Percentiles rank a stretch among this genome's conserved stretches.
phyloP scores from a whole-genome alignment of 1,284 basidiomycete species.

The Ustanciosporium gigantosporum region DNA sequence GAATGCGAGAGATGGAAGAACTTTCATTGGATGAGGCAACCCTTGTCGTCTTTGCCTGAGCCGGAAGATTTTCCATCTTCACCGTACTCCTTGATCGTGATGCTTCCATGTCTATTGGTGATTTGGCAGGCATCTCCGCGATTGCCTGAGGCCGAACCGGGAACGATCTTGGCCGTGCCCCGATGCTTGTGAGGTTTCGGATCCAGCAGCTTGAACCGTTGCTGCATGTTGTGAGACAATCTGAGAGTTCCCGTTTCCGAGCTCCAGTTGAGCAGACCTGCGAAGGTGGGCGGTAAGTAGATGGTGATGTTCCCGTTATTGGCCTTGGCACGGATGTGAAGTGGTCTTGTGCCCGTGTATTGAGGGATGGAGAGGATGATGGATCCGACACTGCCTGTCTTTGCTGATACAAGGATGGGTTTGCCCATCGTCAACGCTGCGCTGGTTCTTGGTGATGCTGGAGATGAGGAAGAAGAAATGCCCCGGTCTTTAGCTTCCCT shows the following conservation, averaged over 20 bases:
- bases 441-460: neutral
- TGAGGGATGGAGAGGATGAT: constrained; percentile 28
- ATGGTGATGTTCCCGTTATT: constrained; percentile 40
- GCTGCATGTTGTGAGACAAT: constrained; percentile 30
- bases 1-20: neutral
- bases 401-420: constrained; percentile 32
- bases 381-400: constrained; percentile 15
- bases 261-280: constrained; percentile 46
- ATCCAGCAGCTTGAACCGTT: constrained; percentile 33
- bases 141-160: constrained; percentile 28
- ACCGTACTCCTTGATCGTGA: constrained; percentile 23
- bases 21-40: constrained; percentile 12
- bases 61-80: constrained; percentile 6
- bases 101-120: constrained; percentile 19
- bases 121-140: constrained; percentile 40
- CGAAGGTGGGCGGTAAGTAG: constrained; percentile 39
- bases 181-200: constrained; percentile 33
- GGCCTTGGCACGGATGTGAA: constrained; percentile 40
- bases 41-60: neutral
- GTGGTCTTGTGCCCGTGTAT: constrained; percentile 36
- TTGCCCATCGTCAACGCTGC: neutral
- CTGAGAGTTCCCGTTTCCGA: constrained; percentile 44
- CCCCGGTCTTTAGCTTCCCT: no score
- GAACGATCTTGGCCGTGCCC: constrained; percentile 38
- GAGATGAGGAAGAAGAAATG: neutral